Evolutionary conservation across 2,329 filamentous ascomycete species (phyloP).

Genomic region (Monosporascus cannonballus): DNA sequence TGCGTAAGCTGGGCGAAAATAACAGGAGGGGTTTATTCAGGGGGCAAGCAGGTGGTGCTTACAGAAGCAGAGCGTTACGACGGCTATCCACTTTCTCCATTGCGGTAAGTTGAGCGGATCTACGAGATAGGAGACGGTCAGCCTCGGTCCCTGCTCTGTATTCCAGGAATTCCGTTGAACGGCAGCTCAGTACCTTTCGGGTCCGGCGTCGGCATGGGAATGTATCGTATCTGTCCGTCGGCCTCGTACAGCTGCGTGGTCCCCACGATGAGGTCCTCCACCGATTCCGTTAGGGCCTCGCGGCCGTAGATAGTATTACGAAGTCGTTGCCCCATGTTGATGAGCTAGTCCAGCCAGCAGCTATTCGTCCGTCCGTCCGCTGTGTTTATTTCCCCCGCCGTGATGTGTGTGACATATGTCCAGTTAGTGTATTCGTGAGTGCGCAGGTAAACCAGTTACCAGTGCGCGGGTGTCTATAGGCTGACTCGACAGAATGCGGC

Average conservation of each 20-base stretch:
- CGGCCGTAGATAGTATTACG: neutral
- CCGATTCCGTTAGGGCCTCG: neutral
- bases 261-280: neutral
- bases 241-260: neutral
- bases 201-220: conserved; percentile 19
- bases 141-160: neutral
- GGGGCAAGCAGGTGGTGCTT: conserved; percentile 6
- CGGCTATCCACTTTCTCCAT: conserved; percentile 26
- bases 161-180: too few relatives aligned
- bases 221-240: neutral
- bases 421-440: too few relatives aligned
- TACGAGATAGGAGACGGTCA: conserved; percentile 5
- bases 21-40: too few relatives aligned
- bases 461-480: neutral
- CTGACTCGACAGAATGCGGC: too few relatives aligned
- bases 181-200: conserved; percentile 18
- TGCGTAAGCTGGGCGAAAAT: too few relatives aligned
- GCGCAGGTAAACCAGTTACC: neutral
- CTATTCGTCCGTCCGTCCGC: too few relatives aligned
- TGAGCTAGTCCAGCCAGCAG: neutral
- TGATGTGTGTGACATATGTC: too few relatives aligned
- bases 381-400: too few relatives aligned
- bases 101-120: conserved; percentile 26
- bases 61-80: conserved; percentile 24
- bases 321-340: neutral